Conservation (phyloP, 306 rosid genomes). For the Prunus campanulata region DNA sequence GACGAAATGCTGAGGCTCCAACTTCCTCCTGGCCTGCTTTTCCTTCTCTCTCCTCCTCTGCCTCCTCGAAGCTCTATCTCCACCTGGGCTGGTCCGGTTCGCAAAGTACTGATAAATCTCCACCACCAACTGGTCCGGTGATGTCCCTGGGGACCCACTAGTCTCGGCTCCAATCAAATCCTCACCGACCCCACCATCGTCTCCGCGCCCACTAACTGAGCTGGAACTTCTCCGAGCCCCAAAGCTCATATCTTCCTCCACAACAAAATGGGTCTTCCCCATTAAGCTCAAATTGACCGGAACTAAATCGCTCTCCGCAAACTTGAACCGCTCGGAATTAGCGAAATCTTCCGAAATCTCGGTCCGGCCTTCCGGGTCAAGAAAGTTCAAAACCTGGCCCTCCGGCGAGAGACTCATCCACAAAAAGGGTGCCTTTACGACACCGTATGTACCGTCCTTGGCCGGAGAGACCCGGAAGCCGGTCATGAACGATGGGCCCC, state of each 20-base stretch:
- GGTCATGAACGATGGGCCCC: constrained; percentile 64
- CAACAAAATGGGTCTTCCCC: constrained; percentile 73
- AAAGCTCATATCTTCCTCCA: constrained; percentile 64
- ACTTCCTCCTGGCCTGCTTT: constrained; percentile 61
- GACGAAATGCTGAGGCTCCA: constrained; percentile 94
- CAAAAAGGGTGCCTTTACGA: constrained; percentile 66
- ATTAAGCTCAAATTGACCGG: constrained; percentile 62
- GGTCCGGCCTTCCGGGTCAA: constrained; percentile 58
- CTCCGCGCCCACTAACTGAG: constrained; percentile 30
- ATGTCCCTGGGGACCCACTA: constrained; percentile 69
- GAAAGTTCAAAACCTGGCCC: constrained; percentile 48
- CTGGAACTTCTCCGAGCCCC: constrained; percentile 49
- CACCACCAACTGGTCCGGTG: constrained; percentile 63
- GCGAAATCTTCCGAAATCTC: constrained; percentile 31
- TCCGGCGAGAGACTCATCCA: constrained; percentile 62
- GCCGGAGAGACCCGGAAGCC: constrained; percentile 78
- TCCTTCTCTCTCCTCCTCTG: constrained; percentile 79
- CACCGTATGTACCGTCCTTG: constrained; percentile 40
- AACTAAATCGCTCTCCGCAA: constrained; percentile 40
- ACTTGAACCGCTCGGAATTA: constrained; percentile 21
- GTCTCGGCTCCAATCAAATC: constrained; percentile 34
- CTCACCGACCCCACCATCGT: constrained; percentile 40
- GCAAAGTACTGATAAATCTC: constrained; percentile 90
- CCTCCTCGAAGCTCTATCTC: constrained; percentile 66
- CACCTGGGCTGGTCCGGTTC: constrained; percentile 73